These are phyloP conservation scores for Pseudogymnoascus sp. DNA, from an alignment of 2,329 filamentous ascomycete genomes.

Conservation along the genomic window DNA sequence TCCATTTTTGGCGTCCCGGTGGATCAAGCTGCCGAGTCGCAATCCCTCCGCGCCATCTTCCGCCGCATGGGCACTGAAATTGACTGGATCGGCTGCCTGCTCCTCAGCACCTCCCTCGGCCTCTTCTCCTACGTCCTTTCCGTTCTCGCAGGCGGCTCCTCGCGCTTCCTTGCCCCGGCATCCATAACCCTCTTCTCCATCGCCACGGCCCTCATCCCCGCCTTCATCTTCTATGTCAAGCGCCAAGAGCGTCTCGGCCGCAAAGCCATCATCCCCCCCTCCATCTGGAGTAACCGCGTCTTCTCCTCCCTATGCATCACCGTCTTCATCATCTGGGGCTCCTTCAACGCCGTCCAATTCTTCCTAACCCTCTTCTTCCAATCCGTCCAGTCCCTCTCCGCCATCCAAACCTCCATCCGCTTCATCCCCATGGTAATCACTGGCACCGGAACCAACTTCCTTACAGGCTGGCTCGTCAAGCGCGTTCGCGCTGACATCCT, in stretches of 20 bases:
- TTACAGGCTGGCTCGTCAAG: conserved; percentile 40
- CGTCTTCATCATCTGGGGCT: conserved; percentile 30
- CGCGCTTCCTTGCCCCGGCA: conserved; percentile 16
- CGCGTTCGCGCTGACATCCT: conserved; percentile 37
- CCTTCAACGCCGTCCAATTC: conserved; percentile 26
- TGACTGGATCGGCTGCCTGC: conserved; percentile 45
- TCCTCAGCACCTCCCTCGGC: conserved; percentile 40
- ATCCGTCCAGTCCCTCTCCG: conserved; percentile 16
- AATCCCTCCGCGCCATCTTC: conserved; percentile 12
- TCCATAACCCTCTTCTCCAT: conserved; percentile 28
- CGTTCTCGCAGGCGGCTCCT: conserved; percentile 15
- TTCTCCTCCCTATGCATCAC: conserved; percentile 30
- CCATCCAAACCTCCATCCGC: conserved; percentile 28
- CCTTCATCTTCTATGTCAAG: conserved; percentile 24
- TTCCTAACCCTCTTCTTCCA: conserved; percentile 26
- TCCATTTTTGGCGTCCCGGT: conserved; percentile 18
- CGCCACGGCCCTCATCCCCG: conserved; percentile 24
- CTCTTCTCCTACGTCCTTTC: conserved; percentile 41
- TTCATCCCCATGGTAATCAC: conserved; percentile 36
- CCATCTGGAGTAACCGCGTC: conserved; percentile 27
- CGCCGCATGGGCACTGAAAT: conserved; percentile 33
- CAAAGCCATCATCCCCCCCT: conserved; percentile 31
- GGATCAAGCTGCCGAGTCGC: conserved; percentile 10
- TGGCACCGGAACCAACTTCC: conserved; percentile 36
- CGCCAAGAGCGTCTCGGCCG: conserved; percentile 22